A percentile compares a stretch with the other conserved stretches of the same genome.
Conservation (phyloP, 192 early-diverging fungal genomes). For the Mycoemilia scoparia region DNA sequence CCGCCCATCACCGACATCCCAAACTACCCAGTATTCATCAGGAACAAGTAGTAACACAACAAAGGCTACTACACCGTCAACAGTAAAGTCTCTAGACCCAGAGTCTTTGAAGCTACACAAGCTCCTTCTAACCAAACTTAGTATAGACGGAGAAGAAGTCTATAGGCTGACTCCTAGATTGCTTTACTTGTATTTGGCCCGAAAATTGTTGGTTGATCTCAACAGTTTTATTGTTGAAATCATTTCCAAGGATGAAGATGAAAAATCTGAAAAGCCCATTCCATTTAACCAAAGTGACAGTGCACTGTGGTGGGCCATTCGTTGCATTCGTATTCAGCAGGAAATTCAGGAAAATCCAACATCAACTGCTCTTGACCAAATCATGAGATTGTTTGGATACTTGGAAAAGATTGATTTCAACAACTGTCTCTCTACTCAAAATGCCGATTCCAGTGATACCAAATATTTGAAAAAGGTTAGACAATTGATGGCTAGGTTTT, state of each 20-base stretch:
- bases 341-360: slow-evolving; percentile 23
- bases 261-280: no score
- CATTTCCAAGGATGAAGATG: slow-evolving; percentile 4
- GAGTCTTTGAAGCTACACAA: slow-evolving; percentile 11
- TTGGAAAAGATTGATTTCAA: no score
- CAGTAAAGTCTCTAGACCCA: slow-evolving; percentile 18
- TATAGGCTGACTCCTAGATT: slow-evolving; percentile 60
- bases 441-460: no score
- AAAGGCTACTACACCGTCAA: slow-evolving; percentile 16
- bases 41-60: slow-evolving; percentile 8
- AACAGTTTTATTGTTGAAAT: slow-evolving; percentile 4
- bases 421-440: no score
- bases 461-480: no score
- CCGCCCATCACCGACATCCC: slow-evolving; percentile 5
- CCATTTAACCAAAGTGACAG: no score
- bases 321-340: slow-evolving; percentile 62
- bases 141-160: slow-evolving; percentile 65
- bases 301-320: slow-evolving; percentile 55
- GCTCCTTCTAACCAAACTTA: slow-evolving; percentile 28
- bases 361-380: slow-evolving; percentile 37
- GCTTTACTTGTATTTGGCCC: slow-evolving; percentile 46
- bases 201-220: slow-evolving; percentile 42
- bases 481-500: slow-evolving; percentile 41
- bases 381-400: no score
- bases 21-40: slow-evolving; percentile 11